Conservation (phyloP, 805 yeast genomes). For the Barnettozyma botsteinii region DNA sequence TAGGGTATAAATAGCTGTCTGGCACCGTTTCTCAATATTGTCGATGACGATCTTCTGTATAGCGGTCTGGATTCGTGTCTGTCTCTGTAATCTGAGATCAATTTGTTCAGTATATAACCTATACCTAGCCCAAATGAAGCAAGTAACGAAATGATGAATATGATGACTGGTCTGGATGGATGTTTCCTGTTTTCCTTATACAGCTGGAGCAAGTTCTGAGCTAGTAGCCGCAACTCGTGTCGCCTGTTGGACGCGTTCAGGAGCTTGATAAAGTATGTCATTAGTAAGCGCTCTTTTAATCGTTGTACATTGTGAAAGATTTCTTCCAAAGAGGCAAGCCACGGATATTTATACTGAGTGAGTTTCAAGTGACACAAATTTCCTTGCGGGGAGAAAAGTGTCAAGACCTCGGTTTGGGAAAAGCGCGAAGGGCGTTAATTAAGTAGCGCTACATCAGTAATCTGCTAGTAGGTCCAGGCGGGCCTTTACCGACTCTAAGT, state of each 20-base stretch:
- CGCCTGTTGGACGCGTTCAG: conserved; percentile 16
- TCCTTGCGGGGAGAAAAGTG: not conserved
- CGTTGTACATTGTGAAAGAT: too few relatives aligned
- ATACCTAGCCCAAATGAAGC: conserved; percentile 20
- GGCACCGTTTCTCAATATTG: conserved; percentile 26
- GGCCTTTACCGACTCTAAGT: too few relatives aligned
- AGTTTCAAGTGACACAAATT: not conserved
- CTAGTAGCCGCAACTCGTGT: conserved; percentile 19
- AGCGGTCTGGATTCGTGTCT: conserved; percentile 25
- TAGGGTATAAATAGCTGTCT: conserved; percentile 27
- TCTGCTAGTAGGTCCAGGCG: too few relatives aligned
- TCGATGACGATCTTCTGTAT: conserved; percentile 25
- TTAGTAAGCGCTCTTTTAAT: not conserved
- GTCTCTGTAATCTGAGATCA: conserved; percentile 24
- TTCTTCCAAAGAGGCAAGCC: too few relatives aligned
- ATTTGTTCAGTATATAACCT: conserved; percentile 21
- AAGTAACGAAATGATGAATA: conserved; percentile 22
- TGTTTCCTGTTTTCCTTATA: conserved; percentile 22
- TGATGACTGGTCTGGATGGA: conserved; percentile 26
- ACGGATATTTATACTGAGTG: too few relatives aligned
- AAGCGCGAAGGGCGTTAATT: too few relatives aligned
- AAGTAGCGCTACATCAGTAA: too few relatives aligned
- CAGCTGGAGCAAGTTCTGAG: conserved; percentile 21
- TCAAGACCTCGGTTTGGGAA: too few relatives aligned
- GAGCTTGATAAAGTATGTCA: conserved; percentile 15